Conservation (phyloP, 75 land plant species). For the Adiantum capillusveneris region DNA sequence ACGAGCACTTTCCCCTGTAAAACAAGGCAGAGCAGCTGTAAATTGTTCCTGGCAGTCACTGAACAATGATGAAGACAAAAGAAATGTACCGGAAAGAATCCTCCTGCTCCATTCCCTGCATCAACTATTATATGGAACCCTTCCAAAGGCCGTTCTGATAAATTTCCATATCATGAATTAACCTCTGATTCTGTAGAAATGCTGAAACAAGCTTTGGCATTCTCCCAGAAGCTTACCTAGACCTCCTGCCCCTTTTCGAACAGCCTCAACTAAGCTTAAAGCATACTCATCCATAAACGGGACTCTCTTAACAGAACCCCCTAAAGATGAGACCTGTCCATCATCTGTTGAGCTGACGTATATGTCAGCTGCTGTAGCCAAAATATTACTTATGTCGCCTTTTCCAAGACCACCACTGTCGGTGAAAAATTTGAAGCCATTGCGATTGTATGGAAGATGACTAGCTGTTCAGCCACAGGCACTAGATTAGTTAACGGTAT, state of each 20-base stretch:
- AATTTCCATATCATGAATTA: neutral
- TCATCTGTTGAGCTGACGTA: constrained; percentile 33
- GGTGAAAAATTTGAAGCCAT: constrained; percentile 96
- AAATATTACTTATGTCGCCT: constrained; percentile 76
- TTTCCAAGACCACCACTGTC: constrained; percentile 92
- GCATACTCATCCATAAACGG: constrained; percentile 84
- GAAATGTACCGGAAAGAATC: constrained; percentile 85
- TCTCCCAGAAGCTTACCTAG: constrained; percentile 54
- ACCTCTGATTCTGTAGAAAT: neutral
- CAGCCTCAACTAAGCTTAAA: constrained; percentile 72
- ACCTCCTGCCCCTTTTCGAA: constrained; percentile 87
- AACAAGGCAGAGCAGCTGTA: no score
- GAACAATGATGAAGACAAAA: neutral
- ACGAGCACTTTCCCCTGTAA: constrained; percentile 53
- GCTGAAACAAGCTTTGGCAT: neutral
- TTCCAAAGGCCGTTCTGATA: constrained; percentile 87
- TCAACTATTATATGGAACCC: constrained; percentile 95
- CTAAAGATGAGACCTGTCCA: constrained; percentile 18
- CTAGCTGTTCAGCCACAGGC: constrained; percentile 53
- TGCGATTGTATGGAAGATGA: constrained; percentile 93
- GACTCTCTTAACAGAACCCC: constrained; percentile 37
- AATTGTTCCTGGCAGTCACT: neutral
- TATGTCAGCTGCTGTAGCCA: constrained; percentile 65
- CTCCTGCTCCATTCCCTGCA: constrained; percentile 99
- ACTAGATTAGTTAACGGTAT: no score